Percentiles rank a stretch among this genome's conserved stretches.
Conservation (phyloP, 495 filamentous ascomycete species). For the Trypethelium eluteriae region DNA sequence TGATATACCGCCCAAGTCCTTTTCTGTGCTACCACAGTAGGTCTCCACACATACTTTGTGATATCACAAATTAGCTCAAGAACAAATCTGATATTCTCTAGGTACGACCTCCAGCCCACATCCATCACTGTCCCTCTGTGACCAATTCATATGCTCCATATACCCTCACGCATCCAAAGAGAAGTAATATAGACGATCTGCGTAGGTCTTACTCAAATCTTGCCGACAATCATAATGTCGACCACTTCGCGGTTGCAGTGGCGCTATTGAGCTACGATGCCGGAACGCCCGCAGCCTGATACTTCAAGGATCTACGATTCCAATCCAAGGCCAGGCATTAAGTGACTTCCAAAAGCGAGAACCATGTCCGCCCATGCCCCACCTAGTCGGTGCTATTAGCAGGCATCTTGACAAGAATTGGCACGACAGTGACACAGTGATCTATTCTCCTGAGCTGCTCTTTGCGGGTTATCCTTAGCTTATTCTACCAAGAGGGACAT, state of each 20-base stretch:
- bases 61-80: neutral
- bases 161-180: neutral
- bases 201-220: neutral
- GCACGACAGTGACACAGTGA: neutral
- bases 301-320: neutral
- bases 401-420: neutral
- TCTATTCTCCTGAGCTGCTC: neutral
- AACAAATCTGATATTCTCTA: neutral
- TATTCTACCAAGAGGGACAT: neutral
- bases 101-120: neutral
- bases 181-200: neutral
- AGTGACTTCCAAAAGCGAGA: neutral
- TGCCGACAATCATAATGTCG: neutral
- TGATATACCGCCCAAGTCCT: too few relatives aligned
- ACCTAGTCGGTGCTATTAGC: neutral
- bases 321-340: neutral
- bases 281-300: neutral
- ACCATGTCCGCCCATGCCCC: neutral
- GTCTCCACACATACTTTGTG: neutral
- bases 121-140: neutral
- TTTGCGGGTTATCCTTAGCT: neutral
- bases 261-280: neutral
- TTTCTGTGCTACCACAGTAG: neutral
- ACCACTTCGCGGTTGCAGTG: neutral
- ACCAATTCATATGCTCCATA: neutral